Conservation (phyloP, 495 filamentous ascomycete species). For the Astrocystis sublimbata region DNA sequence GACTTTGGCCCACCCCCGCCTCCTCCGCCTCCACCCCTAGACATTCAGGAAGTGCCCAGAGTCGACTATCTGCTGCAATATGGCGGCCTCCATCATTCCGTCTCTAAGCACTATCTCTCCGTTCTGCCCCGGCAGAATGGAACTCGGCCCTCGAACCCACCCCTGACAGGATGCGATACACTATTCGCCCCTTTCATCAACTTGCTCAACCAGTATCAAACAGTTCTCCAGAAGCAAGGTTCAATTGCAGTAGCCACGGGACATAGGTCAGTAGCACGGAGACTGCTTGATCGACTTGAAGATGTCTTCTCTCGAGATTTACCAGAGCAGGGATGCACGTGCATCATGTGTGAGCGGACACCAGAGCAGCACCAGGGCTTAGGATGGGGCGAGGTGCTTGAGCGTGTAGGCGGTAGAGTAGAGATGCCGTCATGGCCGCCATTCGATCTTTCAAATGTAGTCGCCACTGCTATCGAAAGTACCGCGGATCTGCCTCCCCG, state of each 20-base stretch:
- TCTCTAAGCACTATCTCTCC: conserved; percentile 67
- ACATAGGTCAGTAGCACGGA: conserved; percentile 89
- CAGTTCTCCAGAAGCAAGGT: conserved; percentile 77
- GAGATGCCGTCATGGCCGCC: conserved; percentile 87
- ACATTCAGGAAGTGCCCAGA: conserved; percentile 62
- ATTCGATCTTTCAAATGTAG: conserved; percentile 70
- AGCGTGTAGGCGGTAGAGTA: conserved; percentile 83
- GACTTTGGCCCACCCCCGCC: conserved; percentile 62
- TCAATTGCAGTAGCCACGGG: conserved; percentile 95
- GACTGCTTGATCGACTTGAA: conserved; percentile 88
- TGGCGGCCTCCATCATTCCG: conserved; percentile 68
- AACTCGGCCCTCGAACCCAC: conserved; percentile 50
- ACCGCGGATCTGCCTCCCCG: conserved; percentile 44
- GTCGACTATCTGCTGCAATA: conserved; percentile 90
- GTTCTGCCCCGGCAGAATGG: conserved; percentile 52
- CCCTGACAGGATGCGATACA: conserved; percentile 58
- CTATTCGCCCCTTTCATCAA: conserved; percentile 79
- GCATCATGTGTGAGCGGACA: conserved; percentile 70
- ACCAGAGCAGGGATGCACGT: conserved; percentile 74
- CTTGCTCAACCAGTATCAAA: conserved; percentile 80
- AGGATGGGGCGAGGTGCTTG: conserved; percentile 96
- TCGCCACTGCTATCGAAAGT: conserved; percentile 53
- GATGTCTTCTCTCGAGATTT: conserved; percentile 92
- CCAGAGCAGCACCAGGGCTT: conserved; percentile 65
- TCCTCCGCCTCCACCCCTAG: conserved; percentile 74